Evolutionary conservation across 352 stramenopile species (phyloP).

Genomic region (Globisporangium okanoganense): DNA sequence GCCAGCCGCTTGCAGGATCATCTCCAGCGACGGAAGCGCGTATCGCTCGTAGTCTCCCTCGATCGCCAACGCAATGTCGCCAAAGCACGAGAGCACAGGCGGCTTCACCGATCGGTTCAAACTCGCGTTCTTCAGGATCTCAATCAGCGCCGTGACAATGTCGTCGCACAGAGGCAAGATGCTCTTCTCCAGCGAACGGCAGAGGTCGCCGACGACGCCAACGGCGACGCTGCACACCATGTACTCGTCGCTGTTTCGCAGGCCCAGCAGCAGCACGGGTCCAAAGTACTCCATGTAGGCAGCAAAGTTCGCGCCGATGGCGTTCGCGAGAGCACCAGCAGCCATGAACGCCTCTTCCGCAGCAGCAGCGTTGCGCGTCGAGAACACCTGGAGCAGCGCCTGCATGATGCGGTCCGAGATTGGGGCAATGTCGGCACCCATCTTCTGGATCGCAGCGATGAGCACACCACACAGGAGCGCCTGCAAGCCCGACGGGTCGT

Average conservation of each 20-base stretch:
- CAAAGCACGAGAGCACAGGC: conserved; percentile 95
- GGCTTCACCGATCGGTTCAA: conserved; percentile 96
- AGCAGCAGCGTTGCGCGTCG: conserved; percentile 90
- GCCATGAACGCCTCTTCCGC: conserved; percentile 97
- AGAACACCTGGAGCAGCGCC: conserved; percentile 94
- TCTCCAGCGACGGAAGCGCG: conserved; percentile 71
- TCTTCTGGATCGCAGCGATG: conserved; percentile 92
- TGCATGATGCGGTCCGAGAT: conserved; percentile 94
- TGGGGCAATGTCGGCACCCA: conserved; percentile 84
- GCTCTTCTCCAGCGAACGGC: conserved; percentile 87
- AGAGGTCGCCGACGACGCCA: conserved; percentile 94
- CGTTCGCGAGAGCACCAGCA: conserved; percentile 91
- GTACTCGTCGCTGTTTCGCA: conserved; percentile 95
- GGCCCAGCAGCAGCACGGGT: conserved; percentile 88
- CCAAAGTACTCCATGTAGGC: conserved; percentile 96
- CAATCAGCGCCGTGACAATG: conserved; percentile 92
- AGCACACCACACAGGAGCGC: conserved; percentile 90
- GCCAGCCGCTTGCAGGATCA: conserved; percentile 85
- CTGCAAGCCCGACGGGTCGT: conserved; percentile 71
- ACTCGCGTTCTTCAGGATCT: conserved; percentile 93
- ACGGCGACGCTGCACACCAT: conserved; percentile 96
- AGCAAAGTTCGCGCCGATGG: conserved; percentile 90
- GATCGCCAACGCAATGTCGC: conserved; percentile 96
- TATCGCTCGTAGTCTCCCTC: conserved; percentile 90
- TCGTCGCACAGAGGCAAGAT: conserved; percentile 94